Evolutionary conservation across 2,329 filamentous ascomycete species (phyloP), one percentile per base, ranked within the genome.

Genomic region (Boeremia lycopersici): DNA sequence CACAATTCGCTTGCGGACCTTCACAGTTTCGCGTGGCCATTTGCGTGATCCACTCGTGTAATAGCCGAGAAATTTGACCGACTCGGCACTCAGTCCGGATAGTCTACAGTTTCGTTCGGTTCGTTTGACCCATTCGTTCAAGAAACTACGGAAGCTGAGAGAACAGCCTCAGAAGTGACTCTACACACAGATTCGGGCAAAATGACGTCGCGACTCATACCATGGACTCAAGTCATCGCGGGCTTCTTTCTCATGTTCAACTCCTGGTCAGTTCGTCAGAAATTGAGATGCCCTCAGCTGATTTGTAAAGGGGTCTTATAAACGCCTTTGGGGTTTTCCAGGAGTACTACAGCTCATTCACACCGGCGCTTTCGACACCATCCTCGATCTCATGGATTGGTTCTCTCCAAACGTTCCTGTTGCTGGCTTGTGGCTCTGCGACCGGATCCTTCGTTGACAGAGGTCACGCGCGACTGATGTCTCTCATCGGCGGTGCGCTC

Each of bases 361-460:
- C 62, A 10, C 53, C 56, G 2, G 36, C 50, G 3, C 55, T 61
- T n/a, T 51, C 64, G 12, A 55, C 54, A 15, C 50, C 58, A 5
- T 80, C 79, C 2, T 75, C 77, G 30, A 78, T 81, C 28, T 78
- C 79, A 6, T 81, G 79, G 79, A 74, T 81, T 2, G 79, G 79
- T 1, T 78, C 77, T 40, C 68, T 81, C 30, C 57, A 60, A 28
- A 57, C 51, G 2, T 60, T 60, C 38, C 48, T 57, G 2, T 31
- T 60, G 13, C 38, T 60, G 30, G 42, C 46, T n/a, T 53, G 50
- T 44, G 57, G 57, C 13, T 60, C 57, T 41, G 51, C 48, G 6
- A 60, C 54, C 10, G 57, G 57, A n/a, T 55, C 55, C 30, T 42
- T 57, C 28, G 54, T 60, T 19, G 57, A 60, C 35, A 45, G 39